A percentile compares a stretch with the other conserved stretches of the same genome.
These are phyloP conservation scores for Euphrasia arctica DNA, from an alignment of 305 asterid species.

Conservation along the genomic window DNA sequence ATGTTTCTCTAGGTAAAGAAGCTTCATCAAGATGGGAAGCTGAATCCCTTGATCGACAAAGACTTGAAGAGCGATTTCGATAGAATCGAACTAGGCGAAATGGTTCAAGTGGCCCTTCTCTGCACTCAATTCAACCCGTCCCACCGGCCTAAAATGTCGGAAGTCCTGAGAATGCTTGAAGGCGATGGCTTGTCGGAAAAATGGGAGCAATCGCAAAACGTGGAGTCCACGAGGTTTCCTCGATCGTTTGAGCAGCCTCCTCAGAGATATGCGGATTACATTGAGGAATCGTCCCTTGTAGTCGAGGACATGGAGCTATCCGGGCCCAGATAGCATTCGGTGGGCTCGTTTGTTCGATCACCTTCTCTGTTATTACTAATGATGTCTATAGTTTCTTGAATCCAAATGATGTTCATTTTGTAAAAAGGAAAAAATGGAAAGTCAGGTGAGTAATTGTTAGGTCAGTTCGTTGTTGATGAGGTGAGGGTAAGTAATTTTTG, in stretches of 20 bases:
- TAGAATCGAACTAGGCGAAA: slow-evolving; percentile 66
- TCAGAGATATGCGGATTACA: slow-evolving; percentile 72
- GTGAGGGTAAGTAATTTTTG: too few species aligned
- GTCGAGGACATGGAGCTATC: slow-evolving; percentile 95
- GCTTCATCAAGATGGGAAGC: slow-evolving; percentile 80
- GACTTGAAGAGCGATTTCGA: slow-evolving; percentile 56
- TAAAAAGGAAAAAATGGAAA: slow-evolving; percentile 39
- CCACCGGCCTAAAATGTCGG: slow-evolving; percentile 87
- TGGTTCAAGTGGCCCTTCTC: slow-evolving; percentile 79
- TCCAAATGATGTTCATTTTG: slow-evolving; percentile 44
- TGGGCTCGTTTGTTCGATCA: background rate
- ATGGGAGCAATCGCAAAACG: slow-evolving; percentile 87
- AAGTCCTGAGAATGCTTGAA: slow-evolving; percentile 86
- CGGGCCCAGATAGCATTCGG: slow-evolving; percentile 74
- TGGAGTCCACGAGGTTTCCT: slow-evolving; percentile 45
- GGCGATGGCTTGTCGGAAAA: slow-evolving; percentile 87
- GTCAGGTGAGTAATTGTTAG: too few species aligned
- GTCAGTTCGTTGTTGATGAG: too few species aligned
- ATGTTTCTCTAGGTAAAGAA: slow-evolving; percentile 52
- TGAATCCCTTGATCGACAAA: slow-evolving; percentile 67
- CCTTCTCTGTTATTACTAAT: background rate
- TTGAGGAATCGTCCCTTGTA: slow-evolving; percentile 76
- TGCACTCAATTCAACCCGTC: slow-evolving; percentile 78
- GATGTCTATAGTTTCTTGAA: slow-evolving; percentile 41
- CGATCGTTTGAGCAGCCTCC: slow-evolving; percentile 46